Evolutionary conservation across 78 protist genomes (phyloP).

Genomic region (Cavenderia fasciculata): DNA sequence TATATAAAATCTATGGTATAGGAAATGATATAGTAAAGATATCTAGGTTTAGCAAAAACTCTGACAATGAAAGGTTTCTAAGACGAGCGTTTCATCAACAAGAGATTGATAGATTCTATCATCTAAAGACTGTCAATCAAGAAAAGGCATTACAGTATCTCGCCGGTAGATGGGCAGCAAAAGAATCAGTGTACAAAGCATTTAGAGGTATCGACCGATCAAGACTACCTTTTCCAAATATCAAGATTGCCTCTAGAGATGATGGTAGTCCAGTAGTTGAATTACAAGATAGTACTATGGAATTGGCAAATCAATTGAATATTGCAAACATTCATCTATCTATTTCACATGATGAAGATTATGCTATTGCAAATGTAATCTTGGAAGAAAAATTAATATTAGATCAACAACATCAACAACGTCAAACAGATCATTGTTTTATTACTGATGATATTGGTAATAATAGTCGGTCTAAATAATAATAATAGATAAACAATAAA

Average conservation of each 20-base stretch:
- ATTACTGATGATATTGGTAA: no score
- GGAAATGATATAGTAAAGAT: constrained; percentile 67
- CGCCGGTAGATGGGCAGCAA: constrained; percentile 79
- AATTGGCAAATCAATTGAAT: constrained; percentile 18
- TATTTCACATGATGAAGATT: constrained; percentile 59
- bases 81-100: constrained; percentile 52
- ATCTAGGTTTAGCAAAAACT: constrained; percentile 13
- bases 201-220: constrained; percentile 22
- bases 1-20: constrained; percentile 32
- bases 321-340: constrained; percentile 31
- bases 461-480: no score
- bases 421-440: constrained; percentile 12
- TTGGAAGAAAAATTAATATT: constrained; percentile 5
- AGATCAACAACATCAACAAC: constrained; percentile 1
- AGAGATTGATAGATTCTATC: constrained; percentile 17
- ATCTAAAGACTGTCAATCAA: background rate
- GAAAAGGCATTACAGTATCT: constrained; percentile 13
- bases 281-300: background rate
- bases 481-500: no score
- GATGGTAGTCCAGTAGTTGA: constrained; percentile 41
- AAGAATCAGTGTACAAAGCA: constrained; percentile 71
- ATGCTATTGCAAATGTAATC: constrained; percentile 64
- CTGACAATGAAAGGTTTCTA: constrained; percentile 45
- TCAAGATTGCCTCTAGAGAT: constrained; percentile 6
- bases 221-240: constrained; percentile 42